Conservation (phyloP, 495 filamentous ascomycete species). For the Gamarada debralockiae region DNA sequence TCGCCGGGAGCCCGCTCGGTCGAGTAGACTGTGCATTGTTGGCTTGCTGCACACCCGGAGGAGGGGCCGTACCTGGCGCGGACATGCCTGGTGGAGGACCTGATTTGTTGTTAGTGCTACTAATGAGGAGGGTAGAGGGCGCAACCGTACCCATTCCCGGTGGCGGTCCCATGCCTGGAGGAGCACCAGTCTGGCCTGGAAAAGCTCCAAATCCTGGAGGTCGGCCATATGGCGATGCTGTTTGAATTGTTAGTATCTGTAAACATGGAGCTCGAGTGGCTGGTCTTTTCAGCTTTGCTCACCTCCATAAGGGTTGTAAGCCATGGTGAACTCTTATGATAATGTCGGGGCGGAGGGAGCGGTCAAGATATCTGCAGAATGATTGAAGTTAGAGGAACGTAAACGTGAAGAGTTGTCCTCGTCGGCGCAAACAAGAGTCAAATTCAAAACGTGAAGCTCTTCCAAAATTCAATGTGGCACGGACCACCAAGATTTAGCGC, state of each 20-base stretch:
- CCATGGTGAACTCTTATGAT: conserved; percentile 32
- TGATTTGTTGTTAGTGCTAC: conserved; percentile 24
- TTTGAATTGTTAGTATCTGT: conserved; percentile 6
- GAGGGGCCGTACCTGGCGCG: conserved; percentile 72
- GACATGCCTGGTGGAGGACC: conserved; percentile 69
- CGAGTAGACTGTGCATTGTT: conserved; percentile 66
- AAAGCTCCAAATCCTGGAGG: conserved; percentile 71
- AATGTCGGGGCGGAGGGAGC: not conserved
- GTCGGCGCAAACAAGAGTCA: not conserved
- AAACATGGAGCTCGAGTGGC: not conserved
- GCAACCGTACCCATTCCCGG: conserved; percentile 77
- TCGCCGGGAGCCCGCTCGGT: conserved; percentile 73
- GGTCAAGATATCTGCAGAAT: not conserved
- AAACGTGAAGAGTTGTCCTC: not conserved
- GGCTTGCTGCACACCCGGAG: conserved; percentile 75
- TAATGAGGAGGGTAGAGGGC: conserved; percentile 10
- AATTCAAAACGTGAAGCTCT: conserved; percentile 4
- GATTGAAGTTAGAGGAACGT: not conserved
- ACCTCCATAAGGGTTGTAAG: conserved; percentile 84
- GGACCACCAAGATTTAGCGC: conserved; percentile 16
- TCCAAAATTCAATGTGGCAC: conserved; percentile 19
- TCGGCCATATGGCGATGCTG: conserved; percentile 58
- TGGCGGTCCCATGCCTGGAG: conserved; percentile 68
- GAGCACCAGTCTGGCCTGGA: conserved; percentile 53
- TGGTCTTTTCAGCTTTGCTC: conserved; percentile 26